Base-by-base conservation (phyloP, 2,329 filamentous ascomycete species). In the Myriosclerotinia duriaeana region DNA sequence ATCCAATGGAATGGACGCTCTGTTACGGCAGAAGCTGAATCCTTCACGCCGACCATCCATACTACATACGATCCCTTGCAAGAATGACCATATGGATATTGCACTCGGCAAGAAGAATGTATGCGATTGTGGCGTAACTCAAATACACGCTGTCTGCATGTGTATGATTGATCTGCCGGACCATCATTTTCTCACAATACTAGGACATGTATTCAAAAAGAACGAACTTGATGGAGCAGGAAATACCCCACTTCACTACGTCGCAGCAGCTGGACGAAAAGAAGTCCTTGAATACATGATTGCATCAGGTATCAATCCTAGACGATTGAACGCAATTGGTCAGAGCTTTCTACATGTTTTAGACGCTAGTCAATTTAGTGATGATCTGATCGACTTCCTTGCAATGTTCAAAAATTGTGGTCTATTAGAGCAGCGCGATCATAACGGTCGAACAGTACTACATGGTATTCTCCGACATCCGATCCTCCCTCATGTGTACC, bases 321-420 rank as follows among this genome's bases (percentile, higher is more conserved):
- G 9, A 38, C 36, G 26, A 20, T n/a, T 50, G 4, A 64, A 65
- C 26, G 12, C 26, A 11, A 56, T 52, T 53, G 53, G 60, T 2
- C 36, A 67, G 38, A 65, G 48, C 50, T 67, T 67, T 14, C 26
- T 67, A 46, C 60, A 67, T 56, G 65, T 59, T 64, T 53, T 67
- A 15, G 59, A 67, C 17, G 53, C 52, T 36, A 64, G 42, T 22
- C 44, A 46, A 30, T 67, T 67, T 61, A 56, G 65, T 53, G 65
- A 65, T 14, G 52, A 56, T 48, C 46, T 67, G 8, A 64, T 64
- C 20, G 48, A 64, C 26, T 67, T 67, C 20, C 36, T 67, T 14
- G 20, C 12, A 22, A 30, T 48, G 26, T 67, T 67, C 36, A 64
- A 65, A n/a, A 46, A 52, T 30, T 44, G 36, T 12, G 65, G 53